Evolutionary conservation across 495 filamentous ascomycete species (phyloP), one percentile per base, ranked within the genome.

Genomic region (Pyronema domesticum): DNA sequence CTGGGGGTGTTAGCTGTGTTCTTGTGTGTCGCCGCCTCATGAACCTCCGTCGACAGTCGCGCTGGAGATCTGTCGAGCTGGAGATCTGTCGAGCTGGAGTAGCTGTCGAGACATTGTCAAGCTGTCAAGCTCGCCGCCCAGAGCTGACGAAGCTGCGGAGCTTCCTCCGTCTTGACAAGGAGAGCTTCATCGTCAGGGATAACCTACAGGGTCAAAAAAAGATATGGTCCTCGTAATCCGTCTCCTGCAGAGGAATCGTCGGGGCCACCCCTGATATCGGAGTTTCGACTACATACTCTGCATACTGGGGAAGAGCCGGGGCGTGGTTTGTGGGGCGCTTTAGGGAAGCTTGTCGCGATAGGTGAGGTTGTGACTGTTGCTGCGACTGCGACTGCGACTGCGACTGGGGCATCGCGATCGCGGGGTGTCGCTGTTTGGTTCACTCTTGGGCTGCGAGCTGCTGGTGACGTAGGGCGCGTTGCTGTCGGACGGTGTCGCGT

Each of bases 121-220:
- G 23, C 23, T 30, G 23, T 30, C 23, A 30, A 30, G 23, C 23
- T 30, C 23, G 5, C 23, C 23, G 23, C 23, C 23, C 23, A 30
- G 23, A 30, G 23, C 23, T 30, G 23, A 30, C 23, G 5, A 30
- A 30, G 23, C 23, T 30, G 23, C 23, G 23, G 23, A 30, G 23
- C 23, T 30, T 5, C 23, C 23, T 30, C 23, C 23, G 5, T 30
- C 23, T 30, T 30, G 23, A 30, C 23, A 30, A 30, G 40, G 40
- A n/a, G 40, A 30, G 23, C 23, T 30, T 30, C 23, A 30, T 30
- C 23, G 23, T 30, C 23, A 30, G 23, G 23, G 23, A 30, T 30
- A 30, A 57, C 37, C 54, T 64, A 65, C 62, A 44, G 62, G 62
- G 57, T 65, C 62, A 55, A 61, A 64, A 64, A 34, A 65, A 64